Evolutionary conservation across 495 filamentous ascomycete species (phyloP).

Genomic region (Platismatia glauca): DNA sequence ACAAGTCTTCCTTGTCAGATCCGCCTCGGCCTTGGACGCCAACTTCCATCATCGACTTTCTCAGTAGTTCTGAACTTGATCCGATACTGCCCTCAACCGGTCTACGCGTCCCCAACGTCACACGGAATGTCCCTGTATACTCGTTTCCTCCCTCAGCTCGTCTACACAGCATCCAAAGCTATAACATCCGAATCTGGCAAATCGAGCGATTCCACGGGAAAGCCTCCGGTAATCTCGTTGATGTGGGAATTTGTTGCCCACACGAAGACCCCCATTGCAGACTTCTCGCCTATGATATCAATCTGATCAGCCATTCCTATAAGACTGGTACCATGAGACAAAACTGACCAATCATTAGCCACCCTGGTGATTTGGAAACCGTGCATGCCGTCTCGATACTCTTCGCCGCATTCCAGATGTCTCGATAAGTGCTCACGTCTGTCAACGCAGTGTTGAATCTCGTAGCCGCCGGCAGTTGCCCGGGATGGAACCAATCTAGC

Average conservation of each 20-base stretch:
- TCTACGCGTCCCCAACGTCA: not conserved
- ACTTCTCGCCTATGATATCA: not conserved
- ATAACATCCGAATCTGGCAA: not conserved
- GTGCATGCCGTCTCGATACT: constrained; percentile 1
- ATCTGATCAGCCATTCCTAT: not conserved
- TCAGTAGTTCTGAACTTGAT: not conserved
- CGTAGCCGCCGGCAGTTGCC: not conserved
- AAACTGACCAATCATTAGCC: not conserved
- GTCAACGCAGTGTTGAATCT: not conserved
- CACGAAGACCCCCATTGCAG: constrained; percentile 12
- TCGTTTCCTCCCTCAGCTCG: not conserved
- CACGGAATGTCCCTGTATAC: not conserved
- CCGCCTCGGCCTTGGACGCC: too few species aligned
- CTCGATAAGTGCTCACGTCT: constrained; percentile 9
- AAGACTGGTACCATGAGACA: not conserved
- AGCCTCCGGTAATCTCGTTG: not conserved
- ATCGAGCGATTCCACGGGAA: not conserved
- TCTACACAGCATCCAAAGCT: not conserved
- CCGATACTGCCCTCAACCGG: not conserved
- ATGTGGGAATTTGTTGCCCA: constrained; percentile 10
- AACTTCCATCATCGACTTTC: too few species aligned
- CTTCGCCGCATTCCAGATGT: constrained; percentile 1
- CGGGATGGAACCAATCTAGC: constrained; percentile 1
- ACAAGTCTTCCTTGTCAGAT: too few species aligned
- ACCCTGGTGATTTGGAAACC: not conserved